Evolutionary conservation across 345 rosid genomes (phyloP).

Genomic region (Euphorbia pulcherrima): DNA sequence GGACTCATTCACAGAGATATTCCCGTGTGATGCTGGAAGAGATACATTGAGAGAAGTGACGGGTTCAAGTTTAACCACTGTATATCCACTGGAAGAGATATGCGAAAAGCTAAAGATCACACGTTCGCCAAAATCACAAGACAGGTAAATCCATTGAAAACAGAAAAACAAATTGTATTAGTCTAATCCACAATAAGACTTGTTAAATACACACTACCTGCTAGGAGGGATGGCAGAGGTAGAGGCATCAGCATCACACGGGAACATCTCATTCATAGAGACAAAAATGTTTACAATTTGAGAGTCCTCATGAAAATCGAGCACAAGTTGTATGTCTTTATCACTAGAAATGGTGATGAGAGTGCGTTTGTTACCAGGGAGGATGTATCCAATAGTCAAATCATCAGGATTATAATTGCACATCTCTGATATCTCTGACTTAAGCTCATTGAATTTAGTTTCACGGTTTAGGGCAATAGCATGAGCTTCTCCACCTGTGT

Average conservation of each 20-base stretch:
- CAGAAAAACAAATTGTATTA: not conserved
- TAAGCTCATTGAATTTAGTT: conserved; percentile 18
- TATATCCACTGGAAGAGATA: conserved; percentile 24
- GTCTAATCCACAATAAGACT: no score
- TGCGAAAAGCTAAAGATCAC: conserved; percentile 19
- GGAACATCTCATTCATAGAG: conserved; percentile 17
- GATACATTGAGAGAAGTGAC: conserved; percentile 21
- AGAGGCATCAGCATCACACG: conserved; percentile 1
- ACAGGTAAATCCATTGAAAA: conserved; percentile 5
- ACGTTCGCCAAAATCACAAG: not conserved
- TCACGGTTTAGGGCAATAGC: conserved; percentile 19
- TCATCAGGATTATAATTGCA: conserved; percentile 20
- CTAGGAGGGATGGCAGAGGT: conserved; percentile 14
- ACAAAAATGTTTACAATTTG: conserved; percentile 24
- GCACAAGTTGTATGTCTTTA: conserved; percentile 23
- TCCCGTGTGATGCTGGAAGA: no score
- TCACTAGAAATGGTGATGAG: conserved; percentile 28
- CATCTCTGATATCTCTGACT: conserved; percentile 26
- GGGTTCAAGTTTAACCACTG: conserved; percentile 19
- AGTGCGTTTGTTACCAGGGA: conserved; percentile 22
- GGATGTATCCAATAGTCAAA: conserved; percentile 21
- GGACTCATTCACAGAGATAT: no score
- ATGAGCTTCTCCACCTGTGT: conserved; percentile 31
- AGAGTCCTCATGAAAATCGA: conserved; percentile 28
- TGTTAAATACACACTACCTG: no score